Conservation (phyloP, 2,329 filamentous ascomycete genomes). For the Colletotrichum theobromicola region DNA sequence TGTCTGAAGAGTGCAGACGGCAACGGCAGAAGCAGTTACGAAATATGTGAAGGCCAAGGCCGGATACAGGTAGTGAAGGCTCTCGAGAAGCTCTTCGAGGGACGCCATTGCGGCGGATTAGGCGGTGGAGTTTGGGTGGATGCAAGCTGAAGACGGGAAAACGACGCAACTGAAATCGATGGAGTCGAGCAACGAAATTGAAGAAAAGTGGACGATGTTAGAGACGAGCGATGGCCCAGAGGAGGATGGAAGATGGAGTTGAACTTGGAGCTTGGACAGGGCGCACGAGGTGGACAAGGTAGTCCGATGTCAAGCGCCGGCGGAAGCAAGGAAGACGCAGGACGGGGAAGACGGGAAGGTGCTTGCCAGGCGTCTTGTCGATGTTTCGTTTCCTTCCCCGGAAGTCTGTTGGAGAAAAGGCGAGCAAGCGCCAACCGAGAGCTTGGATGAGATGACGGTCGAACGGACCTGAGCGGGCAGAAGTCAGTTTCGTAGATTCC, state of each 20-base stretch:
- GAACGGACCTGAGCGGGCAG: background rate
- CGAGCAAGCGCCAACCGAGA: background rate
- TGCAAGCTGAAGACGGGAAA: background rate
- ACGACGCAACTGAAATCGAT: background rate
- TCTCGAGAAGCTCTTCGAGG: slow-evolving; percentile 38
- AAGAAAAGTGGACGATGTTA: background rate
- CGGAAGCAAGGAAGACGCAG: background rate
- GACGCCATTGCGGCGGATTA: slow-evolving; percentile 21
- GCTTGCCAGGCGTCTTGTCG: background rate
- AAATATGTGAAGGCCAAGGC: slow-evolving; percentile 63
- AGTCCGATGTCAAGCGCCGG: background rate
- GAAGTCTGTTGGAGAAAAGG: background rate
- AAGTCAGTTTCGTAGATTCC: background rate
- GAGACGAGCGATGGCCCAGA: background rate
- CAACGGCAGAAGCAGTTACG: slow-evolving; percentile 52
- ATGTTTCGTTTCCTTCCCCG: slow-evolving; percentile 15
- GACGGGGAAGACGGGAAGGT: slow-evolving; percentile 7
- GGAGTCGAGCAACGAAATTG: background rate
- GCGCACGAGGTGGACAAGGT: background rate
- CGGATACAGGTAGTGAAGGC: slow-evolving; percentile 65
- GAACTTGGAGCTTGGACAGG: background rate
- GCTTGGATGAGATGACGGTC: background rate
- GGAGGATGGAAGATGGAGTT: background rate
- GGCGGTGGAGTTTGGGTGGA: background rate
- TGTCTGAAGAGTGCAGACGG: slow-evolving; percentile 59